Base-by-base conservation (phyloP, 768 basidiomycete genomes). In the Sporobolomyces phaffii region DNA sequence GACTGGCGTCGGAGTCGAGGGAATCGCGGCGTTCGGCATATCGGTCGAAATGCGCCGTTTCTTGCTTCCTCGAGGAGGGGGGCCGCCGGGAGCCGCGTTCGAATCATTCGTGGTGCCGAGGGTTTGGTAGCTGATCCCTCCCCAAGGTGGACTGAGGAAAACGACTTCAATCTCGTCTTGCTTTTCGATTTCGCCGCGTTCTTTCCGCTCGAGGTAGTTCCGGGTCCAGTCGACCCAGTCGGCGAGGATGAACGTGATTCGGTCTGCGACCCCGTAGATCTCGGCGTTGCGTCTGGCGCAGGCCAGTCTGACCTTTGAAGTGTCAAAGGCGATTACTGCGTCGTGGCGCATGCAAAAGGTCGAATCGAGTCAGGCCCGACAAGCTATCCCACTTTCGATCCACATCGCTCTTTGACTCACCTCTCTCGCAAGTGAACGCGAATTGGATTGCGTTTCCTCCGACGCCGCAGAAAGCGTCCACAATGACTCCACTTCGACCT, bases 391-490 rank as follows among this genome's bases (percentile, higher is more conserved):
- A 24, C 1, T 18, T 15, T 22, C 18, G 40, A 10, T 8, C 20
- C 1, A 13, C 48, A 38, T 4, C 2, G n/a, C 4, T 24, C 3
- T 5, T 26, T 26, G n/a, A 5, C 86, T 65, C 74, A 96, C 94
- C 94, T 78, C 89, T 80, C 76, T 94, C 89, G 79, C 96, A 99
- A 3, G 92, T 96, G 76, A 87, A 85, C 3, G 96, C 96, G 78
- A 99, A 97, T 5, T 92, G 91, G 63, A 99, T 98, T 1, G 94
- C 85, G 74, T 99, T 99, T 20, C 94, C 96, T 31, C 96, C 96
- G 0, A 98, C 93, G 1, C 96, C 96, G 75, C 93, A 97, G 77
- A 98, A 99, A 0, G 92, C 90, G 75, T 98, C 96, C 40, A 94
- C 81, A 65, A 96, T 81, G 5, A 86, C 87, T 67, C 85, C 85